Percentiles rank a stretch among this genome's conserved stretches.
Evolutionary conservation across 73 alveolate genomes (phyloP).

Genomic region (Diophrys sp.): DNA sequence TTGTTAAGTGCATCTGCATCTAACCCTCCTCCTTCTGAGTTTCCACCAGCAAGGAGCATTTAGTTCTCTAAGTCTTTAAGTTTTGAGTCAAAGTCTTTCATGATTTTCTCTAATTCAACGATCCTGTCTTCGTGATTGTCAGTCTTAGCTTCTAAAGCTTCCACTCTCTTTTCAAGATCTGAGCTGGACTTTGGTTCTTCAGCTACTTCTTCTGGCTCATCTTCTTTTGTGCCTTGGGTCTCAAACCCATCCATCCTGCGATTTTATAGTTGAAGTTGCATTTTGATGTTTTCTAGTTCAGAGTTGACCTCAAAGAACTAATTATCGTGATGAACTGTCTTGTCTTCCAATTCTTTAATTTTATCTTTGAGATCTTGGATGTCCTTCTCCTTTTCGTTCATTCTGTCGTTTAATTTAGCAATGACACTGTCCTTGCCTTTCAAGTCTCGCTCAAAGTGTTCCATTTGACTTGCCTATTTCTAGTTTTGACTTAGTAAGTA

Average conservation of each 20-base stretch:
- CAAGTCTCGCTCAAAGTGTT: not conserved
- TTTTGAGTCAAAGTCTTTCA: not conserved
- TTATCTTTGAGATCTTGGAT: constrained; percentile 11
- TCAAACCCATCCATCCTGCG: not conserved
- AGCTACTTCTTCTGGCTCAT: not conserved
- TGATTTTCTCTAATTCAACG: constrained; percentile 1
- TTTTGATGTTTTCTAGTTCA: constrained; percentile 1
- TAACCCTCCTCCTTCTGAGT: not conserved
- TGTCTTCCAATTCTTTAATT: constrained; percentile 1
- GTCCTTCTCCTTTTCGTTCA: constrained; percentile 8
- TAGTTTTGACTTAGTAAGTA: constrained; percentile 3
- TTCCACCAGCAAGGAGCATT: constrained; percentile 3
- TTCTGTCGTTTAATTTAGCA: constrained; percentile 12
- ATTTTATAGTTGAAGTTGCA: not conserved
- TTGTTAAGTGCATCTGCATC: not conserved
- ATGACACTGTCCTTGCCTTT: not conserved
- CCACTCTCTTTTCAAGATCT: not conserved
- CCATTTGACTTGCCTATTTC: not conserved
- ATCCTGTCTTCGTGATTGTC: constrained; percentile 7
- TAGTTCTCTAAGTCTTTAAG: not conserved
- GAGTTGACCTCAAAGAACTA: constrained; percentile 2
- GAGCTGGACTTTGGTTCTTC: not conserved
- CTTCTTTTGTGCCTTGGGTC: not conserved
- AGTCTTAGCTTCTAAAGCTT: not conserved
- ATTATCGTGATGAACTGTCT: not conserved